Percentiles rank a stretch among this genome's conserved stretches.
These are phyloP conservation scores for Ceratocystis cacaofunesta DNA, from an alignment of 2,329 filamentous ascomycete species.

Conservation along the genomic window DNA sequence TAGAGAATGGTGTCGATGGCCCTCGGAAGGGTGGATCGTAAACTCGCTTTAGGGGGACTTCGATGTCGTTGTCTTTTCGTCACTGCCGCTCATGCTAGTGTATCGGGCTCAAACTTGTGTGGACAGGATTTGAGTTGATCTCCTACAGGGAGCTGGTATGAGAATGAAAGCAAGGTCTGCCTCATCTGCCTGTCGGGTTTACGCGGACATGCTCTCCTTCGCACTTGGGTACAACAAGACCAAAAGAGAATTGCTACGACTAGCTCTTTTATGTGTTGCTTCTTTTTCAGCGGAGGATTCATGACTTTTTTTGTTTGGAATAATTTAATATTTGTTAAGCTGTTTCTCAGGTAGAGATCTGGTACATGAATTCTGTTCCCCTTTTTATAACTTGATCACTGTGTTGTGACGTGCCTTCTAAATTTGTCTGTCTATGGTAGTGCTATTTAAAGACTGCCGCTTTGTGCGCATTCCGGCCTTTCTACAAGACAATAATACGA, in stretches of 20 bases:
- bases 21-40: neutral
- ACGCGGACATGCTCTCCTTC: neutral
- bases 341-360: conserved; percentile 6
- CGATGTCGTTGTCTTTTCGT: neutral
- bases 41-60: neutral
- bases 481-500: fast-evolving
- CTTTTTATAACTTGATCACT: fast-evolving
- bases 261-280: conserved; percentile 11
- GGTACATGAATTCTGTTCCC: conserved; percentile 5
- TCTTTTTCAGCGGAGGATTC: conserved; percentile 1
- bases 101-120: conserved; percentile 2
- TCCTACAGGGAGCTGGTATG: conserved; percentile 1
- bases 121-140: conserved; percentile 4
- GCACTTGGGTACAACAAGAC: conserved; percentile 15
- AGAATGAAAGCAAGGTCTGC: neutral
- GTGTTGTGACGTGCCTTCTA: neutral
- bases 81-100: neutral
- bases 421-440: neutral
- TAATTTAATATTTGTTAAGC: conserved; percentile 8
- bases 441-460: too few species aligned
- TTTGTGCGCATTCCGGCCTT: too few species aligned
- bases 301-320: conserved; percentile 6
- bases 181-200: neutral
- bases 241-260: conserved; percentile 3
- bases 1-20: neutral